These are phyloP conservation scores for Amanita muscaria DNA, from an alignment of 768 basidiomycete species.

Conservation along the genomic window DNA sequence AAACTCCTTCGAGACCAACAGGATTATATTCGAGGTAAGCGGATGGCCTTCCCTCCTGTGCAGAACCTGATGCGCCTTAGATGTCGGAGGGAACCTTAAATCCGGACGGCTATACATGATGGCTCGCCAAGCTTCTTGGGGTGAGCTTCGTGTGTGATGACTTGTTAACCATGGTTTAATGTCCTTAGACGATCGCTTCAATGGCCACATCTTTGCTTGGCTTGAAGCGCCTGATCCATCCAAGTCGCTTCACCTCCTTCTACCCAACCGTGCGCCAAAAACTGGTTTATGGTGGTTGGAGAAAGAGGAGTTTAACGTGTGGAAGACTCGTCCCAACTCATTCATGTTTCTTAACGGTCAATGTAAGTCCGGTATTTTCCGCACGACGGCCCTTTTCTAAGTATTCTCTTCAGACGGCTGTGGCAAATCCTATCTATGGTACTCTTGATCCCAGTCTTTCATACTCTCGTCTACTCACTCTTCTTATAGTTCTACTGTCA, in stretches of 20 bases:
- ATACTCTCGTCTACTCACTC: neutral
- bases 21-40: neutral
- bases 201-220: neutral
- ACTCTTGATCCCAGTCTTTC: neutral
- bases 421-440: slow-evolving; percentile 2
- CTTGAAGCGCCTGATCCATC: slow-evolving; percentile 1
- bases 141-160: neutral
- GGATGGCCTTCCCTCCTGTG: neutral
- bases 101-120: neutral
- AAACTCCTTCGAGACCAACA: neutral
- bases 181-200: neutral
- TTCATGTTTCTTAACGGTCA: neutral
- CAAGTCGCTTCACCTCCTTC: neutral
- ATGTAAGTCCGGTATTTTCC: neutral
- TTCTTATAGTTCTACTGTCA: neutral
- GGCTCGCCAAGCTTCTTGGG: neutral
- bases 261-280: neutral
- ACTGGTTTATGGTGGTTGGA: slow-evolving; percentile 2
- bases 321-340: neutral
- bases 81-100: slow-evolving; percentile 1
- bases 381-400: neutral
- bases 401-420: neutral
- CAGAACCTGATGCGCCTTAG: neutral
- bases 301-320: neutral
- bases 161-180: too few species aligned